Base-by-base conservation (phyloP, 1,284 basidiomycete genomes). In the Papiliotrema fonsecae region DNA sequence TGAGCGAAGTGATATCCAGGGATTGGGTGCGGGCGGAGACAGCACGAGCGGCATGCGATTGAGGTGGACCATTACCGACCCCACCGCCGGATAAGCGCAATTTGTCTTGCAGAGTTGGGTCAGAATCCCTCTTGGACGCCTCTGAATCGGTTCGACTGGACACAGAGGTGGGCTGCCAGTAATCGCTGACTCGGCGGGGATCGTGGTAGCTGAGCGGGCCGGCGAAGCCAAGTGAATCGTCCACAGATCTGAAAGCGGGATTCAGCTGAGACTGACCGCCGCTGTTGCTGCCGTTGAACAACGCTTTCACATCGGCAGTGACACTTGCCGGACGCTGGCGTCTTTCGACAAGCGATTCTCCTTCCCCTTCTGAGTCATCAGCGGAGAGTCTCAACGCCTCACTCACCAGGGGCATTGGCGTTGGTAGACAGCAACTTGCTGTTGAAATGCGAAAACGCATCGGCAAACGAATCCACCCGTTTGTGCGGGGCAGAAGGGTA, bases 401-500 rank as follows among this genome's bases (percentile, higher is more conserved):
- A 30, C 32, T 49, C 32, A 59, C 57, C 55, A 40, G 82, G 81
- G 57, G 44, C 52, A 35, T 51, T 55, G 13, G 54, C 34, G n/a
- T 55, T 45, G 80, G 86, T 85, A 1, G 88, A 85, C 34, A 94
- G 77, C 2, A 97, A 83, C 74, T 94, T 96, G 75, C 88, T 92
- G 68, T 96, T 90, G 73, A 97, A 97, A 72, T 96, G 92, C 28
- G 91, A 88, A 78, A 97, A 93, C 1, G 92, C 88, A 64, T 94
- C 89, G 22, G 91, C 86, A 64, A 94, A 94, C 4, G 89, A 91
- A 68, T 97, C 93, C 25, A 86, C 86, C 39, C 89, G 51, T 44
- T 69, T 67, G n/a, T 56, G 49, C 6, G 67, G 64, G 19, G 67
- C 64, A 1, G 72, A 61, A 10, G 73, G 72, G 49, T 75, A 76